A percentile compares a stretch with the other conserved stretches of the same genome.
Evolutionary conservation across 192 early-diverging fungal genomes (phyloP).

Genomic region (Gonapodya sp.): DNA sequence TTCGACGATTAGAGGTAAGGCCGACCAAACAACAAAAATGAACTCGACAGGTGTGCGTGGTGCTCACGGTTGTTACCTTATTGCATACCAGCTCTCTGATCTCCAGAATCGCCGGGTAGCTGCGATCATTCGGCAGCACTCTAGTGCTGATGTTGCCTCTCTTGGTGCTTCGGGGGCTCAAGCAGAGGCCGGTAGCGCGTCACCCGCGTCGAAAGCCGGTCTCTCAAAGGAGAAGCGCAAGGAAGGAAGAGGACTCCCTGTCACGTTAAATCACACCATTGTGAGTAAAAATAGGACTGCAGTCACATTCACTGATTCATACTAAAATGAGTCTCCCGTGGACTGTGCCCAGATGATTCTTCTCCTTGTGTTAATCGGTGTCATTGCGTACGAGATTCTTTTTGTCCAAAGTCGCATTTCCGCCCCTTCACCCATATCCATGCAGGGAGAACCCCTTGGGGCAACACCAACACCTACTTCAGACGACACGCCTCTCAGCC

Average conservation of each 20-base stretch:
- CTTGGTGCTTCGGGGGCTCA: neutral
- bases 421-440: too few species aligned
- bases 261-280: neutral
- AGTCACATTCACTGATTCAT: too few species aligned
- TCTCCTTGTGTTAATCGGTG: neutral
- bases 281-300: too few species aligned
- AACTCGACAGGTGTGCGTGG: too few species aligned
- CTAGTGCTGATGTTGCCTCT: neutral
- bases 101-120: neutral
- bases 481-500: neutral
- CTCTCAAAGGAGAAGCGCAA: neutral
- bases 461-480: neutral
- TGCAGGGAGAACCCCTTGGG: neutral
- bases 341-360: neutral
- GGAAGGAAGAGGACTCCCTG: neutral
- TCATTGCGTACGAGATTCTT: neutral
- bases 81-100: constrained; percentile 7
- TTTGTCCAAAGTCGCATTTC: neutral
- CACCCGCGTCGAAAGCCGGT: neutral
- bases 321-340: neutral
- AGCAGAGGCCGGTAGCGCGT: neutral
- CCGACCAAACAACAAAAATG: neutral
- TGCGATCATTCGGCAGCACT: constrained; percentile 4
- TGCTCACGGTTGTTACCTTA: too few species aligned
- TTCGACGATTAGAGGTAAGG: constrained; percentile 61